Evolutionary conservation across 305 asterid species (phyloP), one percentile per base, ranked within the genome.

Genomic region (Fraxinus latifolia): DNA sequence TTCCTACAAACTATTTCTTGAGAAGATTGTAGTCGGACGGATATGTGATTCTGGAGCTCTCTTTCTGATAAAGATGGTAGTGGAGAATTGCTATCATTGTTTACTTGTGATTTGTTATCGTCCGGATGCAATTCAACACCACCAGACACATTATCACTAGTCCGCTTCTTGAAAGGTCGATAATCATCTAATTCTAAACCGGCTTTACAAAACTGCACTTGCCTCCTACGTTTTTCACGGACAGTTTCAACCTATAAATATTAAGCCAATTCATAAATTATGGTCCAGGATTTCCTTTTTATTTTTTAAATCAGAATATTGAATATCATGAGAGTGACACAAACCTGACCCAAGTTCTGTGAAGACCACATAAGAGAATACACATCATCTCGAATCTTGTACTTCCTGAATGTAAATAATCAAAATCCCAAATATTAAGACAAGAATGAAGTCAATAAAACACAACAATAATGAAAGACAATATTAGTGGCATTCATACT

Each of bases 291-390:
- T 7, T 62, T 62, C 19, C 29, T 65, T 37, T 21, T 34, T 15
- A 32, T 34, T 39, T 72, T 36, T 19, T 74, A 78, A 80, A 37
- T 19, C 53, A 78, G 3, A 23, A 62, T 21, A 62, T 21, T 29
- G 74, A 9, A 44, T 12, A 77, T 36, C 47, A 34, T 67, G 29
- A 72, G 67, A 81, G 25, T 15, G 76, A 77, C 25, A 81, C 90
- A 83, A 79, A 93, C 98, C 96, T 93, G 97, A 19, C 98, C 97
- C 91, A 96, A 85, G 84, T 90, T 96, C 85, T 93, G 86, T 7
- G 99, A 94, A 83, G 97, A 96, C 93, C 91, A 87, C 97, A 96
- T 88, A 79, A 96, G 97, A 36, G 98, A 89, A 91, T 88, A 90
- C 17, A 86, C 85, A 84, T 87, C 92, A 6, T 94, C 97, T 67